Evolutionary conservation across 1,139 yeast species (phyloP).

Genomic region (Debaryomycetaceae sp.): DNA sequence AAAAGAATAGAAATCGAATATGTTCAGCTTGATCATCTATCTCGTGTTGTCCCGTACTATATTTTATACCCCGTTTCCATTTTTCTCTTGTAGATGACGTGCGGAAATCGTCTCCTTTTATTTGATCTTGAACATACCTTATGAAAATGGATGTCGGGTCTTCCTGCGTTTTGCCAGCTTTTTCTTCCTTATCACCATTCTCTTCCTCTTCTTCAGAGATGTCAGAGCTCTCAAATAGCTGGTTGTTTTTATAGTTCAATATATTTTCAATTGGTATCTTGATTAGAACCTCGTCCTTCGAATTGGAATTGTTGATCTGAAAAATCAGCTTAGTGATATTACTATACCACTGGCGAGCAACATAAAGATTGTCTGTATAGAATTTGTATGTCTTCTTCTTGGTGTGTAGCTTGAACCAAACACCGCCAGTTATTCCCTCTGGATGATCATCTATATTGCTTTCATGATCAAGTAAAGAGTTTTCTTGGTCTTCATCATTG

Average conservation of each 20-base stretch:
- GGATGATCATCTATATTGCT: conserved; percentile 22
- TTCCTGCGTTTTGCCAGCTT: conserved; percentile 8
- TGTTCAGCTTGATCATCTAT: background rate
- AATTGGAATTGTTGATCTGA: conserved; percentile 56
- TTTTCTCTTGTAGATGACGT: conserved; percentile 7
- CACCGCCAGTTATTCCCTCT: conserved; percentile 29
- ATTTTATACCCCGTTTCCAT: conserved; percentile 26
- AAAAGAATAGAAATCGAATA: background rate
- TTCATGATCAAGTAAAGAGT: conserved; percentile 23
- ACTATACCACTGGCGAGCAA: conserved; percentile 81
- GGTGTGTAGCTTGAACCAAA: conserved; percentile 57
- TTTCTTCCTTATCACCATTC: conserved; percentile 7
- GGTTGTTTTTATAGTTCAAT: conserved; percentile 50
- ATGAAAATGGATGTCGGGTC: background rate
- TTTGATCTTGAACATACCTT: background rate
- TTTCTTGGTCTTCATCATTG: conserved; percentile 25
- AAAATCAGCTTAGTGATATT: conserved; percentile 73
- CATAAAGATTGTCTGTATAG: conserved; percentile 65
- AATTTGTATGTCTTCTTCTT: conserved; percentile 60
- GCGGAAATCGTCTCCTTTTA: background rate
- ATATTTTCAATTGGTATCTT: conserved; percentile 73
- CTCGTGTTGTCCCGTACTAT: background rate
- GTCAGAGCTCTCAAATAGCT: conserved; percentile 11
- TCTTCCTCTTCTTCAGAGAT: conserved; percentile 8
- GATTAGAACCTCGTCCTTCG: conserved; percentile 69